Conservation (phyloP, 768 basidiomycete species). For the Rhizopogon vesiculosus region DNA sequence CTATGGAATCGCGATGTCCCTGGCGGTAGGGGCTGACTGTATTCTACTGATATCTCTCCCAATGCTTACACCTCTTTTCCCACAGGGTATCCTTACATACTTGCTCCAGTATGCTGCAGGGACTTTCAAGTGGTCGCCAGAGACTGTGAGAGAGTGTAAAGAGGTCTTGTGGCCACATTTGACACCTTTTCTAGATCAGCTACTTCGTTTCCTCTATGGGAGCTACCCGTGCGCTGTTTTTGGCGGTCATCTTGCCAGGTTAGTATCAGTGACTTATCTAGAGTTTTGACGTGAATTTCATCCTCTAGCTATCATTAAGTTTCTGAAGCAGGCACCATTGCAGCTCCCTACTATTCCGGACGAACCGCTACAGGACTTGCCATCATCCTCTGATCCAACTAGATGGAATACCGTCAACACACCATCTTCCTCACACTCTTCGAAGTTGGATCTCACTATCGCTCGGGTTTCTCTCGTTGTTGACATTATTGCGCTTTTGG, state of each 20-base stretch:
- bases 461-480: slow-evolving; percentile 57
- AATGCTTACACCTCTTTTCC: neutral
- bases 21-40: slow-evolving; percentile 29
- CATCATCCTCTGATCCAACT: slow-evolving; percentile 2
- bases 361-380: slow-evolving; percentile 13
- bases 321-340: slow-evolving; percentile 39
- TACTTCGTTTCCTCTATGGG: slow-evolving; percentile 63
- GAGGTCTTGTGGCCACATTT: neutral
- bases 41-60: neutral
- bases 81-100: slow-evolving; percentile 50
- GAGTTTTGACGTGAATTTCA: neutral
- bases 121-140: slow-evolving; percentile 63
- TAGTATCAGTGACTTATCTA: slow-evolving; percentile 15
- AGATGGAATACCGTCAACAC: neutral
- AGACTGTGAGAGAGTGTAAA: slow-evolving; percentile 40
- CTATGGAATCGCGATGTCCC: slow-evolving; percentile 40
- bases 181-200: slow-evolving; percentile 45
- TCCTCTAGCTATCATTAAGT: slow-evolving; percentile 49
- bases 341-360: slow-evolving; percentile 9
- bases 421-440: too few species aligned
- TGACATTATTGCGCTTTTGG: slow-evolving; percentile 46
- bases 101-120: slow-evolving; percentile 63
- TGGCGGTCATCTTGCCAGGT: slow-evolving; percentile 61
- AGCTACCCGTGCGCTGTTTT: slow-evolving; percentile 45
- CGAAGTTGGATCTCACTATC: slow-evolving; percentile 25